Evolutionary conservation across 768 basidiomycete genomes (phyloP).

Genomic region (Pholiota conissans): DNA sequence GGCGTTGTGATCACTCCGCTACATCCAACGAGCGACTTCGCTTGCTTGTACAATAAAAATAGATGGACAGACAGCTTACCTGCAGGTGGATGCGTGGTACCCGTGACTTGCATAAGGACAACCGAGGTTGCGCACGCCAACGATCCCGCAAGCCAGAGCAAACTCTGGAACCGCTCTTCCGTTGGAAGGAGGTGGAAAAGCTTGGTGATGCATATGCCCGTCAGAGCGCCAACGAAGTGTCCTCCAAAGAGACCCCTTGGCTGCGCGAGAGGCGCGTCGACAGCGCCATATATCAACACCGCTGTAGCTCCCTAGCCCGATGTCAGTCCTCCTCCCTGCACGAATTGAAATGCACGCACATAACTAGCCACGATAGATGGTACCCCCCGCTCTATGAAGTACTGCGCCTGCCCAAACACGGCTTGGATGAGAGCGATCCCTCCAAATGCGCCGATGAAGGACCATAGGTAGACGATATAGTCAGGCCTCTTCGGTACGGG

Average conservation of each 20-base stretch:
- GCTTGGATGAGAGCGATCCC: slow-evolving; percentile 51
- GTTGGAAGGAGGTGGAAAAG: slow-evolving; percentile 46
- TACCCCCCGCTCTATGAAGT: slow-evolving; percentile 45
- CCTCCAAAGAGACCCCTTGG: slow-evolving; percentile 51
- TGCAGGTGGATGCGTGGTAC: slow-evolving; percentile 55
- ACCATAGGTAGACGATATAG: slow-evolving; percentile 48
- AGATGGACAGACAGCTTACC: slow-evolving; percentile 29
- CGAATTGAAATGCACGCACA: slow-evolving; percentile 28
- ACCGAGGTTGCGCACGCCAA: slow-evolving; percentile 42
- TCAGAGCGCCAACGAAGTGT: slow-evolving; percentile 49
- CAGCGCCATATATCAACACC: slow-evolving; percentile 52
- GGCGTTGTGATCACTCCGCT: too few relatives aligned
- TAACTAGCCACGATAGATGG: slow-evolving; percentile 49
- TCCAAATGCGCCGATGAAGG: slow-evolving; percentile 52
- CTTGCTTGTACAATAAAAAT: too few relatives aligned
- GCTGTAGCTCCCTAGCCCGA: slow-evolving; percentile 51
- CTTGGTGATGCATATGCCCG: slow-evolving; percentile 52
- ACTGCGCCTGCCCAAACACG: slow-evolving; percentile 45
- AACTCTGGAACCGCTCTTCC: slow-evolving; percentile 39
- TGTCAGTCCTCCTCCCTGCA: neutral
- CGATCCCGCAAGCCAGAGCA: slow-evolving; percentile 50
- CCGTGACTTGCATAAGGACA: slow-evolving; percentile 52
- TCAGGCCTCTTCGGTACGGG: slow-evolving; percentile 30
- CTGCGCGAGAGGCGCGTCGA: slow-evolving; percentile 54
- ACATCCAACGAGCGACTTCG: too few relatives aligned